Base-by-base conservation (phyloP, 352 stramenopile species). In the Blastocystis sp. region DNA sequence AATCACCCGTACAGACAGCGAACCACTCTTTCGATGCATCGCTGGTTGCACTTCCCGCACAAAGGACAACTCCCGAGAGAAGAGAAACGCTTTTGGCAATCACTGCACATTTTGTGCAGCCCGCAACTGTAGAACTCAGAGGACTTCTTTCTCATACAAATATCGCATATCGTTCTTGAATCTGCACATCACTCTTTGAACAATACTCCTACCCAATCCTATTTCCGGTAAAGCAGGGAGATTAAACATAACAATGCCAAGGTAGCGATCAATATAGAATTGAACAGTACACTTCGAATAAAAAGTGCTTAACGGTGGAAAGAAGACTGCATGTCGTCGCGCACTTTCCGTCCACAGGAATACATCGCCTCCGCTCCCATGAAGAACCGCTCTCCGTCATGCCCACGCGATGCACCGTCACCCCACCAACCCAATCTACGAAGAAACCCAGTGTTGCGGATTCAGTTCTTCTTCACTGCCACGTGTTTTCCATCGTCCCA, bases 161-260 rank as follows among this genome's bases (percentile, higher is more conserved):
- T 85, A 85, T 85, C 74, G 74, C 74, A 85, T 45, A 85, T 85
- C 26, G 74, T 85, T 85, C 70, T 85, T n/a, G 74, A 85, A 37
- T 59, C 74, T 85, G 70, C 16, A n/a, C 31, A 81, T 62, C 55
- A 67, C 29, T 13, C 31, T 21, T 59, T 51, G 26, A 85, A 51
- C 16, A 60, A 21, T 10, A 45, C 50, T 0, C 35, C 29, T n/a
- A 85, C 74, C 74, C 35, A 67, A 59, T 85, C 74, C 74, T 55
- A 85, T 85, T 50, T 85, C 74, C 13, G 74, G 74, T 19, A 85
- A 29, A 69, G 74, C 74, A 69, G 55, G 41, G 16, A 85, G 66
- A 85, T 85, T 85, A 85, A 85, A 85, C 74, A 85, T 85, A 66
- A 26, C 12, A 85, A 31, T 59, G 13, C 26, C 21, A 41, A 45